Conservation (phyloP, 768 basidiomycete species). For the Mycena polygramma region DNA sequence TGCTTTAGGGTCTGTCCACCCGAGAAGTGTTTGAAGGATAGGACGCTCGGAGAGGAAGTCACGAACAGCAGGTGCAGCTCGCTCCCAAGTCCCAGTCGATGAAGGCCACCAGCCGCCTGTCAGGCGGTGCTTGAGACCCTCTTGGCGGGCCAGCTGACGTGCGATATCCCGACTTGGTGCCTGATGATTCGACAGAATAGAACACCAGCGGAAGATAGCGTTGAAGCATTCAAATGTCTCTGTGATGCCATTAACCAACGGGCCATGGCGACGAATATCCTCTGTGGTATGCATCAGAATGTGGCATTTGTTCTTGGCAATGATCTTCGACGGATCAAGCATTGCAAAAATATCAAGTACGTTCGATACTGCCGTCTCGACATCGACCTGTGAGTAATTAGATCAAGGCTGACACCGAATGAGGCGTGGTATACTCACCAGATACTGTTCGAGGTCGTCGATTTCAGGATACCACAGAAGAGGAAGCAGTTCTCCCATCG, state of each 20-base stretch:
- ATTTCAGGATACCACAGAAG: conserved; percentile 47
- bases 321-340: background rate
- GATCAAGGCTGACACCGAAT: background rate
- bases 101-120: conserved; percentile 4
- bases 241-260: background rate
- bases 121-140: conserved; percentile 7
- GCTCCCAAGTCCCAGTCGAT: background rate
- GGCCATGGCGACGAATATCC: conserved; percentile 1
- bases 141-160: background rate
- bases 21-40: conserved; percentile 14
- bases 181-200: conserved; percentile 4
- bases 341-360: conserved; percentile 4
- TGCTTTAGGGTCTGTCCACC: conserved; percentile 1
- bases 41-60: conserved; percentile 3
- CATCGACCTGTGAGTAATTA: background rate
- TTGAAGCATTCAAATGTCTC: conserved; percentile 5
- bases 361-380: background rate
- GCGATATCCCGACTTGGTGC: conserved; percentile 6
- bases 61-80: background rate
- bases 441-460: conserved; percentile 38
- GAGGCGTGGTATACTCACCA: conserved; percentile 28
- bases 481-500: conserved; percentile 37
- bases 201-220: background rate
- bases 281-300: background rate
- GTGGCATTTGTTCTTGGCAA: conserved; percentile 9